A percentile compares a stretch with the other conserved stretches of the same genome.
These are phyloP conservation scores for Dactylonectria macrodidyma DNA, from an alignment of 2,329 filamentous ascomycete species.

Conservation along the genomic window DNA sequence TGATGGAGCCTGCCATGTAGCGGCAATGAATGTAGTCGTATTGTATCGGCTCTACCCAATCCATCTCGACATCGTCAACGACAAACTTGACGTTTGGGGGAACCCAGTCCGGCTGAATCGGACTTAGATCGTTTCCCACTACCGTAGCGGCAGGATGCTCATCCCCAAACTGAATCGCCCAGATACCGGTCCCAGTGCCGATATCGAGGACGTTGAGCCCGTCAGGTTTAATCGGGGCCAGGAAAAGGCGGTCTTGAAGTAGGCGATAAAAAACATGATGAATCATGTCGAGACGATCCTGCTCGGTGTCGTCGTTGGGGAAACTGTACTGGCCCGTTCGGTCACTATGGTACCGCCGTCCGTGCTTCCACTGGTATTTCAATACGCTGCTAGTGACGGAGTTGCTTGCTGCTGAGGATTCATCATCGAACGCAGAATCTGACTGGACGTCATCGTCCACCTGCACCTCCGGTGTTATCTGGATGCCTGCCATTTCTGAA, in stretches of 20 bases:
- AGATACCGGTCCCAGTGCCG: conserved; percentile 62
- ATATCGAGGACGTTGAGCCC: conserved; percentile 60
- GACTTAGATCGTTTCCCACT: conserved; percentile 57
- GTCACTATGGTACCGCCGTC: conserved; percentile 58
- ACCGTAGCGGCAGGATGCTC: conserved; percentile 54
- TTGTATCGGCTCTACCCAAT: conserved; percentile 59
- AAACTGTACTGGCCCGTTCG: conserved; percentile 55
- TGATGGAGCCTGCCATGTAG: conserved; percentile 53
- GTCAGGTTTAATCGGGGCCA: conserved; percentile 55
- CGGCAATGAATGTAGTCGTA: conserved; percentile 56
- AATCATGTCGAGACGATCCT: conserved; percentile 57
- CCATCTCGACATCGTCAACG: conserved; percentile 71
- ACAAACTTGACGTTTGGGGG: conserved; percentile 72
- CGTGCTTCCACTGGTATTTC: conserved; percentile 49
- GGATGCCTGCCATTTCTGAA: too few relatives aligned
- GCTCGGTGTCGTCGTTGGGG: conserved; percentile 57
- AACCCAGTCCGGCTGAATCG: conserved; percentile 63
- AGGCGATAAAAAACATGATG: conserved; percentile 54
- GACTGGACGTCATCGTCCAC: too few relatives aligned
- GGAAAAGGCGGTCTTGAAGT: conserved; percentile 53
- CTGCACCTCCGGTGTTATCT: too few relatives aligned
- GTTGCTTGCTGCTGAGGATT: too few relatives aligned
- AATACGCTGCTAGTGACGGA: too few relatives aligned
- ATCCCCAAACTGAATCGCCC: conserved; percentile 64
- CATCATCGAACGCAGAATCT: too few relatives aligned